These are phyloP conservation scores for Fusarium sp. DNA, from an alignment of 2,329 filamentous ascomycete species.

Conservation along the genomic window DNA sequence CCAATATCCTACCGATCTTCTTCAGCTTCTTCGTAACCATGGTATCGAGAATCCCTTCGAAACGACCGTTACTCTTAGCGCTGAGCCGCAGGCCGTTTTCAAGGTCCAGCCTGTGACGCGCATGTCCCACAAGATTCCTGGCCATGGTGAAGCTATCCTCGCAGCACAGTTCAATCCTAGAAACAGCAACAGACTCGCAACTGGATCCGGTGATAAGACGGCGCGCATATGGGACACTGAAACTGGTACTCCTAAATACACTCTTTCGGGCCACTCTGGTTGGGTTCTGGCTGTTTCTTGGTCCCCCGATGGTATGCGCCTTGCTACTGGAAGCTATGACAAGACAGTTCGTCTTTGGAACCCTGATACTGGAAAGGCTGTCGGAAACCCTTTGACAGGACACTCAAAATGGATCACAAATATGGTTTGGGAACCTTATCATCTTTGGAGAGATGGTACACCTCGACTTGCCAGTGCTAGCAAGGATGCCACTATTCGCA, in stretches of 20 bases:
- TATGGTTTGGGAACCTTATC: constrained; percentile 93
- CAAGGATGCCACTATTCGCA: constrained; percentile 87
- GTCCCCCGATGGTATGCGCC: constrained; percentile 82
- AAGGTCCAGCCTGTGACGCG: constrained; percentile 91
- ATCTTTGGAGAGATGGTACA: constrained; percentile 78
- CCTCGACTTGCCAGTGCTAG: constrained; percentile 86
- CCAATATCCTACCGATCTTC: constrained; percentile 66
- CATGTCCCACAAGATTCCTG: constrained; percentile 87
- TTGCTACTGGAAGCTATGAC: constrained; percentile 94
- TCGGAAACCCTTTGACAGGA: constrained; percentile 78
- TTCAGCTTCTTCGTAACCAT: constrained; percentile 65
- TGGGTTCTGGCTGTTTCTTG: constrained; percentile 92
- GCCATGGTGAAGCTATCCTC: constrained; percentile 92
- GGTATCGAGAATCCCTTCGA: constrained; percentile 69
- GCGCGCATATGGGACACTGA: constrained; percentile 95
- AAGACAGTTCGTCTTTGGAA: constrained; percentile 93
- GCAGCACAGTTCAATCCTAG: constrained; percentile 86
- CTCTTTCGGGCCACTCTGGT: constrained; percentile 83
- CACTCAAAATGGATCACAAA: constrained; percentile 91
- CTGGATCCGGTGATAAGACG: constrained; percentile 90
- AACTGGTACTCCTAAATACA: constrained; percentile 88
- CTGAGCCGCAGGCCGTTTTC: constrained; percentile 90
- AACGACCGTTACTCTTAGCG: constrained; percentile 65
- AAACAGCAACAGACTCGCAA: constrained; percentile 81
- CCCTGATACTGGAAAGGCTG: constrained; percentile 78